Conservation (phyloP, 352 stramenopile genomes). For the Plasmopara halstedii region DNA sequence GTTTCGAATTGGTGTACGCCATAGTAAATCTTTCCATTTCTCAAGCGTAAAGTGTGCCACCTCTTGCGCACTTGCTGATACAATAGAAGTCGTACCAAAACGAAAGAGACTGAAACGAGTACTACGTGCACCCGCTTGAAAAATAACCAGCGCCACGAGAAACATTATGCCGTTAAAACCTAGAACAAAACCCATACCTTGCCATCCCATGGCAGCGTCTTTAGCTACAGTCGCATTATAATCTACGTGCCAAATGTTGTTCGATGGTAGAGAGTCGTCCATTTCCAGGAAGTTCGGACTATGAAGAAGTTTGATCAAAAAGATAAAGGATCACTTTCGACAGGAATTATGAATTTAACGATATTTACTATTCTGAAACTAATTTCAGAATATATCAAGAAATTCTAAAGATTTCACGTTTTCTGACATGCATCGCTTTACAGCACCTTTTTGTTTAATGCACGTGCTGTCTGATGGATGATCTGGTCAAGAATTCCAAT, state of each 20-base stretch:
- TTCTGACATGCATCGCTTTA: constrained; percentile 22
- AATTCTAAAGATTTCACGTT: no score
- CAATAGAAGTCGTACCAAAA: constrained; percentile 45
- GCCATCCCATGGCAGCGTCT: constrained; percentile 70
- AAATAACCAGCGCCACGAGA: constrained; percentile 48
- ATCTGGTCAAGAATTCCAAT: constrained; percentile 91
- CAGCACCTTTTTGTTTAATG: constrained; percentile 87
- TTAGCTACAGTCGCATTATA: constrained; percentile 72
- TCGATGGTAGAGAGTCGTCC: constrained; percentile 16
- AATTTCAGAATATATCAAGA: no score
- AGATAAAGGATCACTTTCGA: no score
- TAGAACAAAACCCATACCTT: constrained; percentile 72
- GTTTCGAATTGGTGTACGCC: constrained; percentile 59
- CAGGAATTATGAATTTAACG: no score
- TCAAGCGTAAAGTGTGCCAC: constrained; percentile 43
- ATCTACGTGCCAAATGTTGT: constrained; percentile 69
- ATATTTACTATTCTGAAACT: no score
- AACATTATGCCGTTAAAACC: constrained; percentile 68
- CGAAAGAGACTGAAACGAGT: constrained; percentile 70
- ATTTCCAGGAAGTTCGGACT: no score
- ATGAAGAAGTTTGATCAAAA: no score
- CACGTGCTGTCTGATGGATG: constrained; percentile 77
- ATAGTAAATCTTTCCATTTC: constrained; percentile 62
- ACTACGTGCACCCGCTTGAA: constrained; percentile 54
- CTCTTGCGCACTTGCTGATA: constrained; percentile 24